Evolutionary conservation across 106 monocot genomes (phyloP).

Genomic region (Dactylorhiza incarnata): DNA sequence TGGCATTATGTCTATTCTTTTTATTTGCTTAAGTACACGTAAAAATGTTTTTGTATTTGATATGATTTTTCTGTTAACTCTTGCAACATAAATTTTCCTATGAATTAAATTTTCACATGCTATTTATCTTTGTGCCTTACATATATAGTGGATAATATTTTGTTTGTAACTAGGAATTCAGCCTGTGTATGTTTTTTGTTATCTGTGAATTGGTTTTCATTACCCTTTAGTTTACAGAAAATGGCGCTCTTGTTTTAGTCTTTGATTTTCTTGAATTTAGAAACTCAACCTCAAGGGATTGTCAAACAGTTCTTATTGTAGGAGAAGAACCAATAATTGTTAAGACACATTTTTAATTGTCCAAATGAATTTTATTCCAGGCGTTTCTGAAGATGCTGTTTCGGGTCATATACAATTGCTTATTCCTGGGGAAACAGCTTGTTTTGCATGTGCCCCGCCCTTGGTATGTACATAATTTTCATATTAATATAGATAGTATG

Average conservation of each 20-base stretch:
- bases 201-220: not conserved
- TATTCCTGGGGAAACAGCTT: slow-evolving; percentile 91
- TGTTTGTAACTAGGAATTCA: not conserved
- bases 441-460: slow-evolving; percentile 97
- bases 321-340: not conserved
- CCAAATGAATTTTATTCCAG: slow-evolving; percentile 26
- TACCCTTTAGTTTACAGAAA: not conserved
- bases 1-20: not conserved
- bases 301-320: not conserved
- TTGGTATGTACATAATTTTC: slow-evolving; percentile 34
- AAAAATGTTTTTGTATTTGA: not conserved
- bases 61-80: not conserved
- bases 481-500: not conserved
- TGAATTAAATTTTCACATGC: not conserved
- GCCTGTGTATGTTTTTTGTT: too few relatives aligned
- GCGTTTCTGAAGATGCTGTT: slow-evolving; percentile 99
- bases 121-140: not conserved
- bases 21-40: not conserved
- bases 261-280: not conserved
- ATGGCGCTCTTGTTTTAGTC: not conserved
- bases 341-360: not conserved
- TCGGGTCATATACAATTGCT: slow-evolving; percentile 96
- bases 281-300: not conserved
- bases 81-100: not conserved
- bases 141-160: not conserved